Evolutionary conservation across 306 rosid species (phyloP), one percentile per base, ranked within the genome.

Genomic region (Morella rubra): DNA sequence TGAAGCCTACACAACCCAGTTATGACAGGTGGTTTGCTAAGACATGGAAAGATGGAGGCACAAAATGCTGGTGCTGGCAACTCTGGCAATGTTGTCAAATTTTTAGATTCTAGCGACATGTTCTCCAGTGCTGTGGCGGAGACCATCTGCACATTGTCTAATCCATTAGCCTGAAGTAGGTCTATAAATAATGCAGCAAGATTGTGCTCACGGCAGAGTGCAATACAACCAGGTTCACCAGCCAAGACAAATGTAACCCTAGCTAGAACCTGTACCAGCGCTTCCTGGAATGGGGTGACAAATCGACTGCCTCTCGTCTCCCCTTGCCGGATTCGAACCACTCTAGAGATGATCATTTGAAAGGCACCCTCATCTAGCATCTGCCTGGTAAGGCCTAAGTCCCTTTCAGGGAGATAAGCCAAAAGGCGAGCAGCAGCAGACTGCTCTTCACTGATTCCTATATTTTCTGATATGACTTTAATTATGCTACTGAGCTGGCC

Each of bases 381-480:
- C 91, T 92, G 99, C 78, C 99, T 81, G 19, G 98, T 91, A 79
- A 96, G 98, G 83, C 99, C 96, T 76, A 96, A 84, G 83, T 92
- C 99, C 89, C 96, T 87, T 89, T 96, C 98, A 0, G 99, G 99
- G 45, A 96, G 90, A 53, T 92, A 97, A 46, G 98, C 99, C 75
- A 96, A 76, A 62, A 96, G 93, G 85, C 96, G 85, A 69, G 87
- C 90, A 71, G 99, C 98, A 7, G 93, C 97, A 47, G 99, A 88
- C 76, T 96, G 99, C 85, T 96, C 99, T 75, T 96, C 99, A 24
- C 86, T 88, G 85, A 91, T 89, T 78, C 93, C 88, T 62, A 82
- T 84, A 83, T 86, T 86, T 81, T 96, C 99, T 71, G 97, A 84
- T 82, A 96, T 91, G 71, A 96, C 89, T 82, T 65, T 87, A 73